Base-by-base conservation (phyloP, 2,329 filamentous ascomycete species). In the Alternaria ventricosa region DNA sequence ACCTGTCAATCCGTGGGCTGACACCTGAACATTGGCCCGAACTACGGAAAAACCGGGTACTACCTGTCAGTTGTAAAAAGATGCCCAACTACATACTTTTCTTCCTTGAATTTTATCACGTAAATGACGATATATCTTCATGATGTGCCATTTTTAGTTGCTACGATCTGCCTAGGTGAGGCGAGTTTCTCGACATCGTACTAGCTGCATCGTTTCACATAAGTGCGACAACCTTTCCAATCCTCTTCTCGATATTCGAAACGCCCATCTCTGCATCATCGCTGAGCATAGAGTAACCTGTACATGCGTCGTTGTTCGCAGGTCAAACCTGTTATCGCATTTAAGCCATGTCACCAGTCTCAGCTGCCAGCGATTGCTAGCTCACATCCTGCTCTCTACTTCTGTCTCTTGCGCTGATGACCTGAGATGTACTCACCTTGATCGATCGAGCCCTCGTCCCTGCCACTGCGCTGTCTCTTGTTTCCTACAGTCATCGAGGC, bases 71-170 rank as follows among this genome's bases (percentile, higher is more conserved):
- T 55, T 47, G 22, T 51, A 44, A 49, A 43, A 60, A 45, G 47
- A 55, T 66, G 65, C 66, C 67, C 66, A 54, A 67, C 51, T 44
- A 57, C 45, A 53, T 57, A 45, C 54, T 58, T 57, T 65, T 51
- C 15, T 59, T 56, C 28, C 54, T 44, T 63, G 50, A 44, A 28
- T 33, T 47, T 18, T 27, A 44, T 15, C 6, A 5, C 46, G 43
- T 33, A 9, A 30, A 47, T 53, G 49, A 53, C 28, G 49, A 53
- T 41, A 23, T 41, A 12, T 10, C 10, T 51, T 22, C 20, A 51
- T 23, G 6, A 23, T 15, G 18, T 22, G 49, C n/a, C 20, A 27
- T 51, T 20, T 51, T 51, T 51, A 30, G 18, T 23, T 2, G 28
- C 49, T 33, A 6, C 8, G 18, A 36, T 22, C 20, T 51, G 49